Percentiles rank a stretch among this genome's conserved stretches.
These are phyloP conservation scores for Pyrrhoderma noxium DNA, from an alignment of 1,284 basidiomycete genomes.

Conservation along the genomic window DNA sequence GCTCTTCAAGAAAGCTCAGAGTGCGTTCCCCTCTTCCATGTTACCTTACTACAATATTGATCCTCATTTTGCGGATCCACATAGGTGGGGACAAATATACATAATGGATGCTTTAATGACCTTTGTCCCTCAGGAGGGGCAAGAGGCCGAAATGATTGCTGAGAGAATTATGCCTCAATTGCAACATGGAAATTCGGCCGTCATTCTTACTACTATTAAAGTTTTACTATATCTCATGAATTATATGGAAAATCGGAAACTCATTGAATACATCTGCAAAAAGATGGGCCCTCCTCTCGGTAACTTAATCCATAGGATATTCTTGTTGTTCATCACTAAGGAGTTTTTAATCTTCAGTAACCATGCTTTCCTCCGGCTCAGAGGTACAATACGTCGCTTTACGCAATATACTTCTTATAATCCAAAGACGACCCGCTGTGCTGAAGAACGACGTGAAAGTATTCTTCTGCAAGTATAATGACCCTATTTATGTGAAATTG, in stretches of 20 bases:
- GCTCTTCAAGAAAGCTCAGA: conserved; percentile 89
- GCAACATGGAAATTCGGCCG: conserved; percentile 92
- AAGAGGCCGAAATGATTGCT: conserved; percentile 89
- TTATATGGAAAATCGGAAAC: conserved; percentile 87
- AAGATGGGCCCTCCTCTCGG: conserved; percentile 97
- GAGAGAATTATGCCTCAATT: conserved; percentile 90
- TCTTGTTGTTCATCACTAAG: neutral
- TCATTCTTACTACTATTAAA: conserved; percentile 92
- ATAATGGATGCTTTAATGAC: conserved; percentile 92
- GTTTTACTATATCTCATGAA: conserved; percentile 97
- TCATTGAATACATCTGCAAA: conserved; percentile 87
- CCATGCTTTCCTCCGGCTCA: conserved; percentile 89
- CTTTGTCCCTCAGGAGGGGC: conserved; percentile 82
- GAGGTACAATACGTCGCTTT: conserved; percentile 99
- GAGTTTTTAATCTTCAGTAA: conserved; percentile 51
- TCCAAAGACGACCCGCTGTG: conserved; percentile 88
- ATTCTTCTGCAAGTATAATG: conserved; percentile 99
- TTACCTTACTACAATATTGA: conserved; percentile 3
- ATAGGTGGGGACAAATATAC: conserved; percentile 97
- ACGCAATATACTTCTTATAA: conserved; percentile 93
- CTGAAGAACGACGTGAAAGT: conserved; percentile 97
- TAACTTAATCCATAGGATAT: conserved; percentile 30
- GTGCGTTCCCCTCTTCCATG: conserved; percentile 40
- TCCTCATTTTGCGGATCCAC: conserved; percentile 6
- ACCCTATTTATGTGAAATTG: conserved; percentile 97